Evolutionary conservation across 1,139 yeast species (phyloP).

Genomic region (Suhomyces coccinellae): DNA sequence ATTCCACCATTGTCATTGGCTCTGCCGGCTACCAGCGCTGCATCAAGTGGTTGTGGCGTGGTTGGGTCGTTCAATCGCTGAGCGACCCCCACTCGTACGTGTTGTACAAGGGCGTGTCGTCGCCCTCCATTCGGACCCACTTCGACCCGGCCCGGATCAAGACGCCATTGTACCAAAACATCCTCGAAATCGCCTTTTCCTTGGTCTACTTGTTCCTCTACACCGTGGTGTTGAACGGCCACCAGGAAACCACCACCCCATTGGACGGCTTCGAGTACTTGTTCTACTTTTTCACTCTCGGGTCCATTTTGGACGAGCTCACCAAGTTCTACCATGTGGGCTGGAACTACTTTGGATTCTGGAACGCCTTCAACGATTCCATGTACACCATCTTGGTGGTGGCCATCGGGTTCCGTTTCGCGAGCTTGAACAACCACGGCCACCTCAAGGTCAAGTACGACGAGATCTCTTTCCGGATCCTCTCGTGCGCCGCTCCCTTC

Average conservation of each 20-base stretch:
- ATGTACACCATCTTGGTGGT: constrained; percentile 57
- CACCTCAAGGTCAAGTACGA: constrained; percentile 45
- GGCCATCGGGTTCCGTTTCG: constrained; percentile 56
- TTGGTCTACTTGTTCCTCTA: constrained; percentile 62
- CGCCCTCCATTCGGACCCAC: constrained; percentile 59
- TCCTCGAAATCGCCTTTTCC: constrained; percentile 67
- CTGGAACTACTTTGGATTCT: constrained; percentile 65
- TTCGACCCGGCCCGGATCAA: constrained; percentile 81
- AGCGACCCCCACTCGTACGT: constrained; percentile 68
- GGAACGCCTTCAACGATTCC: constrained; percentile 76
- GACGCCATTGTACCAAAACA: constrained; percentile 81
- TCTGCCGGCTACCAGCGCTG: constrained; percentile 84
- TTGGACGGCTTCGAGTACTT: constrained; percentile 49
- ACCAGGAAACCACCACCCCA: constrained; percentile 32
- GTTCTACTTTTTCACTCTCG: constrained; percentile 67
- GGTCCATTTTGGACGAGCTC: constrained; percentile 66
- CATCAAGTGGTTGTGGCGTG: constrained; percentile 88
- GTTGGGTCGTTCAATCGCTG: constrained; percentile 85
- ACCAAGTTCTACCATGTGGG: constrained; percentile 79
- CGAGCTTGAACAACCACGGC: constrained; percentile 35
- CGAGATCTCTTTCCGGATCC: constrained; percentile 64
- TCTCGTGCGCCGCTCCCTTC: constrained; percentile 82
- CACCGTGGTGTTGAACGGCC: constrained; percentile 63
- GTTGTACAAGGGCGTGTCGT: constrained; percentile 59
- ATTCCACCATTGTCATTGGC: constrained; percentile 72